Percentiles rank a stretch among this genome's conserved stretches.
Evolutionary conservation across 1,284 basidiomycete species (phyloP).

Genomic region (Irpex lacteus): DNA sequence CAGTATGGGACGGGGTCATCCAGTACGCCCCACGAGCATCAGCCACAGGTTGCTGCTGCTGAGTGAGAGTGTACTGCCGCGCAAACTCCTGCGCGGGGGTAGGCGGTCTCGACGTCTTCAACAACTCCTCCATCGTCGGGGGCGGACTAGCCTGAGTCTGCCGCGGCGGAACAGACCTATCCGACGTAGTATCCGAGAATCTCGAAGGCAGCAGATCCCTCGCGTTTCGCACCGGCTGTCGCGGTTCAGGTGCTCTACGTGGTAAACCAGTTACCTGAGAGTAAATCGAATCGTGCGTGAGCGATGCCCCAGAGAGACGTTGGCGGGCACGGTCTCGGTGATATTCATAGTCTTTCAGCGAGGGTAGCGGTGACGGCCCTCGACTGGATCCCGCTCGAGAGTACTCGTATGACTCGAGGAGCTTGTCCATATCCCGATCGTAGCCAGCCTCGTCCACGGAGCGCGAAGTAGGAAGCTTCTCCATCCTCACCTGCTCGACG

Average conservation of each 20-base stretch:
- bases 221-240: slow-evolving; percentile 57
- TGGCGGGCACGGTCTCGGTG: slow-evolving; percentile 16
- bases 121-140: slow-evolving; percentile 16
- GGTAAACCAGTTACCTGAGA: slow-evolving; percentile 65
- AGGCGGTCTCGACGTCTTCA: slow-evolving; percentile 25
- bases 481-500: slow-evolving; percentile 39
- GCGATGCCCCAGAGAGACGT: slow-evolving; percentile 24
- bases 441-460: slow-evolving; percentile 45
- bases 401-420: slow-evolving; percentile 52
- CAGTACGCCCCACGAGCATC: slow-evolving; percentile 28
- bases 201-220: slow-evolving; percentile 39
- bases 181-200: slow-evolving; percentile 37
- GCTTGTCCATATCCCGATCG: slow-evolving; percentile 45
- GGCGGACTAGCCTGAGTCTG: slow-evolving; percentile 6
- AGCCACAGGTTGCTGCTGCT: slow-evolving; percentile 10
- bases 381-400: slow-evolving; percentile 33
- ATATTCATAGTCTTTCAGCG: slow-evolving; percentile 26
- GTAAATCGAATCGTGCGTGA: slow-evolving; percentile 59
- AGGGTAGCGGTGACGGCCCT: slow-evolving; percentile 36
- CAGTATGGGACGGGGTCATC: slow-evolving; percentile 33
- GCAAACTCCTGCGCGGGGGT: slow-evolving; percentile 65
- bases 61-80: slow-evolving; percentile 32
- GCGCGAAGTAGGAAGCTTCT: slow-evolving; percentile 31
- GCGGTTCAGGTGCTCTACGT: slow-evolving; percentile 56
- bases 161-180: slow-evolving; percentile 1